A percentile compares a stretch with the other conserved stretches of the same genome.
Conservation (phyloP, 441 rosid genomes). For the Lagerstroemia fauriei region DNA sequence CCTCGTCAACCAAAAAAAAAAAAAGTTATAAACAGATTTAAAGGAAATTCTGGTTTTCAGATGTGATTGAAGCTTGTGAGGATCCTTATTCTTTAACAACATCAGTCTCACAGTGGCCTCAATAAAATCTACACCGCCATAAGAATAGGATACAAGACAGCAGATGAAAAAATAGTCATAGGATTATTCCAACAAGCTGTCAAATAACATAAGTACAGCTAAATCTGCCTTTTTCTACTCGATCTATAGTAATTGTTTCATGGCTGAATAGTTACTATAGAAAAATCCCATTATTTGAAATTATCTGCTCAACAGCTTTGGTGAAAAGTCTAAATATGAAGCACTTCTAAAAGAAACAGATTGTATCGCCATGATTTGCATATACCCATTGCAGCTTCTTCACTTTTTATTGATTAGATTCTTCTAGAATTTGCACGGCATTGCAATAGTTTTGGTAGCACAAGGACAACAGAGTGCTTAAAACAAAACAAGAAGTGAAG, state of each 20-base stretch:
- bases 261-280: too few species aligned
- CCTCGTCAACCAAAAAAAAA: too few species aligned
- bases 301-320: not conserved
- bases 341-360: not conserved
- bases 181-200: too few species aligned
- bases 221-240: too few species aligned
- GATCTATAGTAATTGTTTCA: too few species aligned
- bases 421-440: not conserved
- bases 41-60: not conserved
- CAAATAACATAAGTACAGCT: too few species aligned
- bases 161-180: too few species aligned
- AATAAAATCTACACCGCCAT: not conserved
- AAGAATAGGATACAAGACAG: too few species aligned
- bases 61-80: not conserved
- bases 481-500: constrained; percentile 4
- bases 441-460: not conserved
- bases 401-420: not conserved
- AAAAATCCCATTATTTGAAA: not conserved
- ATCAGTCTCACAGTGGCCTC: not conserved
- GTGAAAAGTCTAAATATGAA: not conserved
- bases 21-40: not conserved
- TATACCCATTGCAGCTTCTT: not conserved
- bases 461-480: not conserved
- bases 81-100: not conserved
- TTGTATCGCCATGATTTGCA: not conserved